Evolutionary conservation across 1,139 yeast genomes (phyloP).

Genomic region (Yamadazyma pseudoaaseri): DNA sequence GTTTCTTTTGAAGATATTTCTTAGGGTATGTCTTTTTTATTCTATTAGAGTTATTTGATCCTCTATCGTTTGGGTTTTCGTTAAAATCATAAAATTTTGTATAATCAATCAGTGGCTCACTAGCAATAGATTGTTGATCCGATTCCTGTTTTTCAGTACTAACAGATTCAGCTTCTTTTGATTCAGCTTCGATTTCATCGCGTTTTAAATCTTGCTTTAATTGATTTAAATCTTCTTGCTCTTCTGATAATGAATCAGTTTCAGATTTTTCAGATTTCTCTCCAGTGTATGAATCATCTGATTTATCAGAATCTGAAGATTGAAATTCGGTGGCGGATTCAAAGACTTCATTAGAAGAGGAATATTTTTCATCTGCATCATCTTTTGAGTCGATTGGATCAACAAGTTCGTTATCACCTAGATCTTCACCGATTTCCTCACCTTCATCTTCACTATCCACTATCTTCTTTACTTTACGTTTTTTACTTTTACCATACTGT

Average conservation of each 20-base stretch:
- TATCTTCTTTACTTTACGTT: slow-evolving; percentile 17
- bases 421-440: slow-evolving; percentile 25
- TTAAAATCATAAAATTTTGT: slow-evolving; percentile 47
- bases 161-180: slow-evolving; percentile 2
- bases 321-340: slow-evolving; percentile 15
- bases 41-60: slow-evolving; percentile 55
- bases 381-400: slow-evolving; percentile 5
- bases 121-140: slow-evolving; percentile 1
- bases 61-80: slow-evolving; percentile 53
- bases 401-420: slow-evolving; percentile 5
- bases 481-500: slow-evolving; percentile 37
- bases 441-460: slow-evolving; percentile 25
- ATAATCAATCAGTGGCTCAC: slow-evolving; percentile 19
- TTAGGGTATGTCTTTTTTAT: slow-evolving; percentile 64
- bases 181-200: slow-evolving; percentile 27
- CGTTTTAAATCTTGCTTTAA: slow-evolving; percentile 34
- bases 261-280: slow-evolving; percentile 12
- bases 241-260: slow-evolving; percentile 15
- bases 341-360: slow-evolving; percentile 9
- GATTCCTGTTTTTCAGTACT: slow-evolving; percentile 1
- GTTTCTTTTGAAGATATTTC: slow-evolving; percentile 38
- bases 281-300: slow-evolving; percentile 7
- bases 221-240: slow-evolving; percentile 30
- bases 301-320: slow-evolving; percentile 14
- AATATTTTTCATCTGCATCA: slow-evolving; percentile 7